Evolutionary conservation across 2,329 filamentous ascomycete species (phyloP).

Genomic region (Saccharata proteae): DNA sequence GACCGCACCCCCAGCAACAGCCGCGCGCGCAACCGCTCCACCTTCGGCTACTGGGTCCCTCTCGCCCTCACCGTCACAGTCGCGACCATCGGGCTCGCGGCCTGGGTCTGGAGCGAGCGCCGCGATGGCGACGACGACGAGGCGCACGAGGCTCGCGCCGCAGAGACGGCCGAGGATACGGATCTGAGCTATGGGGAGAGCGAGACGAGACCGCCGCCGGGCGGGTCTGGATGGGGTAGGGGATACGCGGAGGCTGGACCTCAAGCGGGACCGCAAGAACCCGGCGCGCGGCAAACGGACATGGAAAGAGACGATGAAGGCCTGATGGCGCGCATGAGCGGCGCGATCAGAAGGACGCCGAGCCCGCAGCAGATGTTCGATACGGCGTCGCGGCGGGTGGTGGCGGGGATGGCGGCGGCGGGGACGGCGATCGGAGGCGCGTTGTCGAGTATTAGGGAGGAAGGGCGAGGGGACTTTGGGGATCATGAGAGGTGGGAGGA

Average conservation of each 20-base stretch:
- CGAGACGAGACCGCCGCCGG: conserved; percentile 13
- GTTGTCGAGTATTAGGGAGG: conserved; percentile 70
- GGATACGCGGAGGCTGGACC: no score
- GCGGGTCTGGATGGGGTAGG: no score
- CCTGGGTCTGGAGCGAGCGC: conserved; percentile 91
- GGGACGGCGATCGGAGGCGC: conserved; percentile 74
- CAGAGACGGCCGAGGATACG: conserved; percentile 13
- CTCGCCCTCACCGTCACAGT: conserved; percentile 76
- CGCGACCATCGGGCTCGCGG: conserved; percentile 72
- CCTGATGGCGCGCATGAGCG: conserved; percentile 68
- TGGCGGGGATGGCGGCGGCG: conserved; percentile 69
- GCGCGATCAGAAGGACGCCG: conserved; percentile 67
- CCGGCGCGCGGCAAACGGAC: no score
- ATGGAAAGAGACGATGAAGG: conserved; percentile 24
- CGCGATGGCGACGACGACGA: conserved; percentile 51
- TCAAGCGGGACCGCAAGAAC: no score
- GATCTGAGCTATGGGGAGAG: conserved; percentile 12
- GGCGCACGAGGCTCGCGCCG: conserved; percentile 20
- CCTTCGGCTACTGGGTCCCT: conserved; percentile 79
- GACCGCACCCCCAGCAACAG: conserved; percentile 47
- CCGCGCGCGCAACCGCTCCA: conserved; percentile 41
- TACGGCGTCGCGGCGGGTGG: conserved; percentile 67
- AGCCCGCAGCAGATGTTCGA: conserved; percentile 85
- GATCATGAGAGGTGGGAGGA: conserved; percentile 91
- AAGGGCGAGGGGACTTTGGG: conserved; percentile 65